phyloP scores from a whole-genome alignment of 1,284 basidiomycete species.

The Sanghuangporus sanghuang region DNA sequence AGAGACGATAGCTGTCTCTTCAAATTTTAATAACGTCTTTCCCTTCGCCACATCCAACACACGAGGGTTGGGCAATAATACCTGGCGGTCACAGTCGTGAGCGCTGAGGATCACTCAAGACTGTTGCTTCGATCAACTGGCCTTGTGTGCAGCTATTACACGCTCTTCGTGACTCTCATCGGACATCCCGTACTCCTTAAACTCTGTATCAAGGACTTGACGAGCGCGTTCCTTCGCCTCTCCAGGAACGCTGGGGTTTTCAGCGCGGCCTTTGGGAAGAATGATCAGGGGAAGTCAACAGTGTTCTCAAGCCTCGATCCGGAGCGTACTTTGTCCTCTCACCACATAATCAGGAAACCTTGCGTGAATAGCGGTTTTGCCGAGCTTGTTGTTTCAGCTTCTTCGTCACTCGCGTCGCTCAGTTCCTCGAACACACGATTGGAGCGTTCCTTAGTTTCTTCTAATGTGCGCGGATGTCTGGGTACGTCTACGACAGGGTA shows the following conservation, averaged over 20 bases:
- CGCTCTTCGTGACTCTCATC: constrained; percentile 16
- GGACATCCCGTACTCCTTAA: constrained; percentile 21
- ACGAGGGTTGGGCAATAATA: constrained; percentile 22
- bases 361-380: background rate
- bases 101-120: background rate
- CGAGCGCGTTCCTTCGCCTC: constrained; percentile 47
- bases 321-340: background rate
- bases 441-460: constrained; percentile 46
- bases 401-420: constrained; percentile 18
- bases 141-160: constrained; percentile 24
- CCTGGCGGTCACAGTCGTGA: background rate
- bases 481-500: constrained; percentile 18
- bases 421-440: constrained; percentile 39
- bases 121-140: background rate
- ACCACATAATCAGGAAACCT: background rate
- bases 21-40: constrained; percentile 22
- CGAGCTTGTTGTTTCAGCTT: background rate
- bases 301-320: background rate
- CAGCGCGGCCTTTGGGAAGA: constrained; percentile 19
- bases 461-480: constrained; percentile 45
- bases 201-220: constrained; percentile 35
- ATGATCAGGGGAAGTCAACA: background rate
- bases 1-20: constrained; percentile 14
- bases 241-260: constrained; percentile 45
- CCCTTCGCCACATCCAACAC: constrained; percentile 26